phyloP scores from a whole-genome alignment of 768 basidiomycete species.

The Pleurotus tuoliensis region DNA sequence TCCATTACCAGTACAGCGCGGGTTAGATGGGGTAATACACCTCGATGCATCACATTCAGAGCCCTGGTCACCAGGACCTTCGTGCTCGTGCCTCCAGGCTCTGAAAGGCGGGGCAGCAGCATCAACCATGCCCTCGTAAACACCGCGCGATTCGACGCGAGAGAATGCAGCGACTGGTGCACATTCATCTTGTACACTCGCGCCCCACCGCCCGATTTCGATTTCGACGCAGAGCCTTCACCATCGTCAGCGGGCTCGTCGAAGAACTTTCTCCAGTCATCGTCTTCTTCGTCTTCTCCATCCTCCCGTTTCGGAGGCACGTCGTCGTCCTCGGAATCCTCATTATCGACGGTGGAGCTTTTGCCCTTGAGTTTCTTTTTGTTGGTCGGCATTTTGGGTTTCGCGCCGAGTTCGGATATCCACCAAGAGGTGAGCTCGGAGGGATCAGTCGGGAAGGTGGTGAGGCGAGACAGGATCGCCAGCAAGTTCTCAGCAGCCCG shows the following conservation, averaged over 20 bases:
- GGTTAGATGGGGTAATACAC: constrained; percentile 81
- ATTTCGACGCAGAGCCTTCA: constrained; percentile 24
- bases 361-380: constrained; percentile 23
- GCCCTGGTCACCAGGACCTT: constrained; percentile 48
- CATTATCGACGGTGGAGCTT: constrained; percentile 25
- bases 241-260: constrained; percentile 49
- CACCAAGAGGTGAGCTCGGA: constrained; percentile 76
- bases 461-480: constrained; percentile 61
- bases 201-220: constrained; percentile 32
- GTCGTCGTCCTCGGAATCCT: constrained; percentile 28
- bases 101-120: constrained; percentile 58
- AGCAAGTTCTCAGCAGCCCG: constrained; percentile 46
- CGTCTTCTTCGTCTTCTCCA: constrained; percentile 33
- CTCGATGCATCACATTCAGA: constrained; percentile 77
- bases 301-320: constrained; percentile 23
- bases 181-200: constrained; percentile 65
- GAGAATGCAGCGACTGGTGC: constrained; percentile 73
- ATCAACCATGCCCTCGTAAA: constrained; percentile 82
- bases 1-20: constrained; percentile 82
- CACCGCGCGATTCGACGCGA: constrained; percentile 73
- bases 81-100: constrained; percentile 28
- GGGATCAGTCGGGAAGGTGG: constrained; percentile 68
- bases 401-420: constrained; percentile 61
- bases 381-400: constrained; percentile 47
- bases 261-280: constrained; percentile 85